A percentile compares a stretch with the other conserved stretches of the same genome.
phyloP scores from a whole-genome alignment of 1,284 basidiomycete genomes.

The Ustilago crameri region DNA sequence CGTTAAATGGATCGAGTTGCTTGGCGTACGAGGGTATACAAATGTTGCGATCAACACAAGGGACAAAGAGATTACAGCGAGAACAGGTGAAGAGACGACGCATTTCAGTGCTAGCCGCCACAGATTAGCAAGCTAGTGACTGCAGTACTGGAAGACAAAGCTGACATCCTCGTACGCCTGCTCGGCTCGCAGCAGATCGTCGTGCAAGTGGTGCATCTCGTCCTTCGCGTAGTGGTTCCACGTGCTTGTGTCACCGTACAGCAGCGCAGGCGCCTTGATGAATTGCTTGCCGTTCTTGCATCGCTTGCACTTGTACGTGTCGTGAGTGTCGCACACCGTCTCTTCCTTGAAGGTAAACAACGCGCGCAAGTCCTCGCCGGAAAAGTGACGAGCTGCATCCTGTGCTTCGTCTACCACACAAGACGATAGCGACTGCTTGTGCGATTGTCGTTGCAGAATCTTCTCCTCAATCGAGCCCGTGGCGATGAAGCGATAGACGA shows the following conservation, averaged over 20 bases:
- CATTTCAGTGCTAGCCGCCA: neutral
- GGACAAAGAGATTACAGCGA: neutral
- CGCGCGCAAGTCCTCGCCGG: slow-evolving; percentile 85
- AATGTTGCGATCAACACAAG: neutral
- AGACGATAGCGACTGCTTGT: slow-evolving; percentile 95
- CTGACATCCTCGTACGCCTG: slow-evolving; percentile 81
- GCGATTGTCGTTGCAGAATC: slow-evolving; percentile 88
- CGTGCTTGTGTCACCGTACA: slow-evolving; percentile 98
- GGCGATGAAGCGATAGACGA: slow-evolving; percentile 97
- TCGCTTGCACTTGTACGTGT: slow-evolving; percentile 84
- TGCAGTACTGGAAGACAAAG: slow-evolving; percentile 70
- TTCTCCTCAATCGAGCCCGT: slow-evolving; percentile 99
- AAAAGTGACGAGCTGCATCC: slow-evolving; percentile 95
- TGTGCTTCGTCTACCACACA: slow-evolving; percentile 98
- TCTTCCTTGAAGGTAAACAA: slow-evolving; percentile 91
- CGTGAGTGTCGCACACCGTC: slow-evolving; percentile 90
- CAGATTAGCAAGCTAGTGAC: slow-evolving; percentile 39
- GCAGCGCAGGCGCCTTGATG: slow-evolving; percentile 82
- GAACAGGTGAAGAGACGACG: neutral
- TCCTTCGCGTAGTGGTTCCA: slow-evolving; percentile 97
- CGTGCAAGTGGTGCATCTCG: slow-evolving; percentile 90
- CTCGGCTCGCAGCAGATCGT: slow-evolving; percentile 93
- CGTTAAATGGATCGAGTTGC: neutral
- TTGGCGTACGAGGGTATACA: neutral
- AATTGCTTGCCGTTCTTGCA: slow-evolving; percentile 88